Evolutionary conservation across 2,329 filamentous ascomycete species (phyloP).

Genomic region (Saccharata proteae): DNA sequence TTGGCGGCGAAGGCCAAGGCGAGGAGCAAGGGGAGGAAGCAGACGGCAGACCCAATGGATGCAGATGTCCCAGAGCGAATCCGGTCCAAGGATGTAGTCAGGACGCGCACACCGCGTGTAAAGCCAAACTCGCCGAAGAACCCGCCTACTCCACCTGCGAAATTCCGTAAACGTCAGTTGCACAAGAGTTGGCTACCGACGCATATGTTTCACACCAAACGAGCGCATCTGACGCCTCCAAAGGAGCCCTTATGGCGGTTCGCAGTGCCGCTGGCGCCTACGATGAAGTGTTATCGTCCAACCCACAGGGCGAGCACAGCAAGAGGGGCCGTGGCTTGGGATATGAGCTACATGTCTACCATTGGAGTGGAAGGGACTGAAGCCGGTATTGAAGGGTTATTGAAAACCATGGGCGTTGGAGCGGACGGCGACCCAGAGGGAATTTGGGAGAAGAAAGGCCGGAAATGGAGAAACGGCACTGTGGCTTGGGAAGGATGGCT

Average conservation of each 20-base stretch:
- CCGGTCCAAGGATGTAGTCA: constrained; percentile 12
- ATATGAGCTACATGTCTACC: constrained; percentile 87
- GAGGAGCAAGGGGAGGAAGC: constrained; percentile 28
- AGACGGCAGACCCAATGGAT: constrained; percentile 15
- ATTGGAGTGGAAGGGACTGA: constrained; percentile 62
- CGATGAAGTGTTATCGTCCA: constrained; percentile 77
- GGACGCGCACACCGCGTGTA: constrained; percentile 47
- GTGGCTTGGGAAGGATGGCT: constrained; percentile 47
- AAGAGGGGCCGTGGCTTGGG: constrained; percentile 75
- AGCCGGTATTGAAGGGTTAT: constrained; percentile 50
- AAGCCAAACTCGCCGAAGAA: constrained; percentile 57
- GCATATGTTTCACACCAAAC: constrained; percentile 86
- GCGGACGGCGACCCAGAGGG: constrained; percentile 35
- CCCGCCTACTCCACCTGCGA: constrained; percentile 48
- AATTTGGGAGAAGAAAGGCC: constrained; percentile 51
- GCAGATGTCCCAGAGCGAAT: constrained; percentile 18
- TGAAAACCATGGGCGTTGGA: constrained; percentile 53
- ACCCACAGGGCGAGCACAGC: constrained; percentile 69
- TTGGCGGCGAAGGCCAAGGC: constrained; percentile 39
- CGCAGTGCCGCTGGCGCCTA: constrained; percentile 71
- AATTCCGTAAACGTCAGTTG: constrained; percentile 73
- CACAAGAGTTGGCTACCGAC: constrained; percentile 92
- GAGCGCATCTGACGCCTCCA: constrained; percentile 75
- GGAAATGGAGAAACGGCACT: constrained; percentile 58
- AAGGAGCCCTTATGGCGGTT: constrained; percentile 81